A percentile compares a stretch with the other conserved stretches of the same genome.
phyloP scores from a whole-genome alignment of 2,329 filamentous ascomycete species.

The Aspergillus floridensis region DNA sequence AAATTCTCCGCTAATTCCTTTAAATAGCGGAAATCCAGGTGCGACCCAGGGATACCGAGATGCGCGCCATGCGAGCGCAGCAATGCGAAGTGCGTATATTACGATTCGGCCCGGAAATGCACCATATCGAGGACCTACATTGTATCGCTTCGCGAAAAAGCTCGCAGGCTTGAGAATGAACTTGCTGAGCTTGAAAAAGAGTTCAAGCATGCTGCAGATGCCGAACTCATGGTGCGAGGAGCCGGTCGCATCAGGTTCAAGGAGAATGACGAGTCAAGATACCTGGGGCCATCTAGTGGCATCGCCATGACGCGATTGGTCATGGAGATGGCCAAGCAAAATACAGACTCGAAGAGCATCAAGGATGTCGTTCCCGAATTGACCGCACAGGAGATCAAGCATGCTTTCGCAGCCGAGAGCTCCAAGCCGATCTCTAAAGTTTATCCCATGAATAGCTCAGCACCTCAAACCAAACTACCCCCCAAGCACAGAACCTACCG shows the following conservation, averaged over 20 bases:
- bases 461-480: constrained; percentile 73
- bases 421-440: constrained; percentile 70
- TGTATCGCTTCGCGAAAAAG: constrained; percentile 82
- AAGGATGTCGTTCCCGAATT: constrained; percentile 84
- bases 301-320: constrained; percentile 92
- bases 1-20: constrained; percentile 4
- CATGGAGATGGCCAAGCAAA: constrained; percentile 94
- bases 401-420: constrained; percentile 65
- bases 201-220: constrained; percentile 66
- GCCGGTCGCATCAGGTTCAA: constrained; percentile 81
- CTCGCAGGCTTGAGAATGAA: constrained; percentile 77
- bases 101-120: constrained; percentile 79
- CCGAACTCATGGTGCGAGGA: constrained; percentile 81
- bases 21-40: constrained; percentile 84
- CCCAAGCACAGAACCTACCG: constrained; percentile 70
- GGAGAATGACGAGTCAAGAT: constrained; percentile 83
- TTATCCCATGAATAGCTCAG: constrained; percentile 84
- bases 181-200: constrained; percentile 76
- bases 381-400: constrained; percentile 64
- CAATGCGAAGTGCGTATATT: constrained; percentile 91
- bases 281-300: constrained; percentile 88
- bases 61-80: constrained; percentile 91
- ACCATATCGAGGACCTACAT: constrained; percentile 91
- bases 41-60: constrained; percentile 86
- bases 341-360: constrained; percentile 85